Conservation (phyloP, 768 basidiomycete species). For the Boletus coccyginus region DNA sequence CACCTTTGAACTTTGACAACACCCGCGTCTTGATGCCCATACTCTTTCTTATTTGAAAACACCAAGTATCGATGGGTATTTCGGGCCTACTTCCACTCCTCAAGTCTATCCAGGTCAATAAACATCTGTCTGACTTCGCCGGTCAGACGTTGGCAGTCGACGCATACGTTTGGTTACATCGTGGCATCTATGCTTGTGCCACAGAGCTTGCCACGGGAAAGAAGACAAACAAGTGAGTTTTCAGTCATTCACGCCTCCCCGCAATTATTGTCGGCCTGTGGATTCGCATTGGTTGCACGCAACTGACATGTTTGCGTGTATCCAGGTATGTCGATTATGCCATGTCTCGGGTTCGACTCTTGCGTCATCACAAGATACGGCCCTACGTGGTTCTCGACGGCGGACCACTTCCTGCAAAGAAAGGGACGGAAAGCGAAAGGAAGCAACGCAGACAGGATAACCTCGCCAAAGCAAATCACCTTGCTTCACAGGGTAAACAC, state of each 20-base stretch:
- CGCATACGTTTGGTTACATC: conserved; percentile 93
- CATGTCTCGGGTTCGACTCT: conserved; percentile 86
- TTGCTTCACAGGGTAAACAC: conserved; percentile 75
- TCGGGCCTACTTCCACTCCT: conserved; percentile 85
- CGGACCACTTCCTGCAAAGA: conserved; percentile 92
- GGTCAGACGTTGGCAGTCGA: conserved; percentile 90
- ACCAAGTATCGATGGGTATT: conserved; percentile 74
- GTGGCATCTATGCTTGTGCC: conserved; percentile 87
- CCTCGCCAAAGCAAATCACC: conserved; percentile 65
- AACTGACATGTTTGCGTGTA: conserved; percentile 4
- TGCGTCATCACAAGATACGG: conserved; percentile 78
- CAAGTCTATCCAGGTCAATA: conserved; percentile 81
- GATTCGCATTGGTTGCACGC: background rate
- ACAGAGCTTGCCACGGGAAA: conserved; percentile 86
- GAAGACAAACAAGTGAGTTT: conserved; percentile 73
- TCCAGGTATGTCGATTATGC: conserved; percentile 92
- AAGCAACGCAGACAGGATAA: conserved; percentile 74
- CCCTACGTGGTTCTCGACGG: conserved; percentile 97
- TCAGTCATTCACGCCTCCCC: background rate
- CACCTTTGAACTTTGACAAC: conserved; percentile 5
- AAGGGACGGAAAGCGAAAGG: conserved; percentile 80
- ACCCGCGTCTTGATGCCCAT: conserved; percentile 1
- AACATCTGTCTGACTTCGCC: conserved; percentile 75
- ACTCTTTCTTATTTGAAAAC: background rate
- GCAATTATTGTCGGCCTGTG: background rate